Evolutionary conservation across 1,284 basidiomycete species (phyloP), one percentile per base, ranked within the genome.

Genomic region (Tilletia caries): DNA sequence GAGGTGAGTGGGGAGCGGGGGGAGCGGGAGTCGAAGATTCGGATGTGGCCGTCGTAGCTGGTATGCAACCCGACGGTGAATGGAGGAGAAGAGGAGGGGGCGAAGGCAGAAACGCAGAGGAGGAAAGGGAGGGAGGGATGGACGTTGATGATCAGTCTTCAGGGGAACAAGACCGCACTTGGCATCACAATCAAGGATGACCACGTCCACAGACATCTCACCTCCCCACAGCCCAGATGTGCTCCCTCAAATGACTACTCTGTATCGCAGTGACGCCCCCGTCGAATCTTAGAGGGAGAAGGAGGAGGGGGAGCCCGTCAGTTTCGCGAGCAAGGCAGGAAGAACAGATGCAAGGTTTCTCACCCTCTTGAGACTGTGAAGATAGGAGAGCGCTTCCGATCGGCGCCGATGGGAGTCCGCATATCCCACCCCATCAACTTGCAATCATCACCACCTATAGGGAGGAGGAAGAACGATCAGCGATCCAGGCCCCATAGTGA

Each of bases 211-310:
- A n/a, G n/a, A n/a, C n/a, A n/a, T n/a, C n/a, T 73, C 71, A 93
- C 92, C 91, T 94, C 73, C 95, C 96, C 1, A 97, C 94, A 0
- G 93, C 95, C 48, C 98, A 83, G 4, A 95, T 79, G 83, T 96
- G 88, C 79, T 94, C 91, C 6, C 88, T 79, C 76, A 91, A 86
- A 1, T 92, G 92, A 79, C 93, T 90, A 64, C 88, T 90, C 80
- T 96, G 92, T 27, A 98, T 92, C 0, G 91, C 88, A 0, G 96
- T 98, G 5, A 99, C 89, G 0, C 96, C 96, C 4, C 91, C 95
- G 60, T 92, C 90, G 82, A 98, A 98, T 44, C 91, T 93, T 18
- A 32, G 5, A 23, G n/a, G 37, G 18, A 23, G 37, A 29, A 62
- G 48, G 65, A 69, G 25, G 50, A n/a, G n/a, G n/a, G n/a, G n/a